Conservation (phyloP, 73 alveolate genomes). For the Tetrahymena elliotti region DNA sequence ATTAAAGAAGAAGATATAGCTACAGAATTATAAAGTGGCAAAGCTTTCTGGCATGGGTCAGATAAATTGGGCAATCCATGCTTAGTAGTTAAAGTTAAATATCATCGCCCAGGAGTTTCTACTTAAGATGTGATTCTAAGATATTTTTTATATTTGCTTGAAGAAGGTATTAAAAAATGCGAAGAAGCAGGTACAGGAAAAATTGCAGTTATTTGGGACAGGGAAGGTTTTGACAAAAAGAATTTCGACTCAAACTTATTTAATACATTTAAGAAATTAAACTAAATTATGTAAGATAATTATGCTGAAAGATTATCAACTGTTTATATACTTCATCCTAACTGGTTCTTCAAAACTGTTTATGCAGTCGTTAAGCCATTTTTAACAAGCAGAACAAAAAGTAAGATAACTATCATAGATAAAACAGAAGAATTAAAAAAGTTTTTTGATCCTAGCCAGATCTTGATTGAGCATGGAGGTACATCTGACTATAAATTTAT, state of each 20-base stretch:
- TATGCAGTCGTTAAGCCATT: slow-evolving; percentile 46
- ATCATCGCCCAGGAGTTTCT: background rate
- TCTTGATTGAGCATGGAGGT: slow-evolving; percentile 49
- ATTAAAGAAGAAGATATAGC: background rate
- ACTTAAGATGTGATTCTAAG: background rate
- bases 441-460: slow-evolving; percentile 27
- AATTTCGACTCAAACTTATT: slow-evolving; percentile 9
- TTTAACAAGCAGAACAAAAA: slow-evolving; percentile 35
- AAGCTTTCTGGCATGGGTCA: background rate
- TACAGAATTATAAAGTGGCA: background rate
- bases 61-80: background rate
- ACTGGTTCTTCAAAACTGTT: slow-evolving; percentile 35
- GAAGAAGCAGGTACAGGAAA: slow-evolving; percentile 20
- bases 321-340: slow-evolving; percentile 34
- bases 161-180: slow-evolving; percentile 11
- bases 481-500: background rate
- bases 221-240: slow-evolving; percentile 25
- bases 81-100: background rate
- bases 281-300: slow-evolving; percentile 10
- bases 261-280: background rate
- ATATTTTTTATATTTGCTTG: background rate
- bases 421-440: slow-evolving; percentile 3
- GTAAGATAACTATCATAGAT: slow-evolving; percentile 18
- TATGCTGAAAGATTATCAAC: slow-evolving; percentile 46
- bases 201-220: slow-evolving; percentile 17